phyloP scores from a whole-genome alignment of 345 rosid species.

The Punica granatum region DNA sequence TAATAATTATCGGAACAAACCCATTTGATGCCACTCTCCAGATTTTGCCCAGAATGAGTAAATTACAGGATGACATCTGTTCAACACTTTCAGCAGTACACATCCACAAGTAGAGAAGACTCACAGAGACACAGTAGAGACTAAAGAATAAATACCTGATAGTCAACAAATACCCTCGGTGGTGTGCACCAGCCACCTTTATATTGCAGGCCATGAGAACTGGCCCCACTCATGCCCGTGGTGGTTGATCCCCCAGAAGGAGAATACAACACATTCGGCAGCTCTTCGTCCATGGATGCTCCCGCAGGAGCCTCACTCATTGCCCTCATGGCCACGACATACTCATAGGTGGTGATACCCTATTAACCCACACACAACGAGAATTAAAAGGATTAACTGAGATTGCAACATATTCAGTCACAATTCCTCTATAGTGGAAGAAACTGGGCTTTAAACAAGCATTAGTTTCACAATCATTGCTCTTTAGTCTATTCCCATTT shows the following conservation, averaged over 20 bases:
- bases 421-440: background rate
- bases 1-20: too few species aligned
- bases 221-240: constrained; percentile 83
- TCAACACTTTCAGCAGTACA: background rate
- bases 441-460: background rate
- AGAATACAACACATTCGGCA: constrained; percentile 55
- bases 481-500: background rate
- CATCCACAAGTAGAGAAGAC: background rate
- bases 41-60: too few species aligned
- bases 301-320: constrained; percentile 90
- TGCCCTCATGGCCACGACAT: constrained; percentile 86
- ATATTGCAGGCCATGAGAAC: constrained; percentile 73
- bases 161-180: constrained; percentile 88
- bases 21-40: too few species aligned
- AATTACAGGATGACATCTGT: too few species aligned
- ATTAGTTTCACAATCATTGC: background rate
- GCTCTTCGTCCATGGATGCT: constrained; percentile 61
- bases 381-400: background rate
- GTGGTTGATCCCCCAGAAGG: constrained; percentile 79
- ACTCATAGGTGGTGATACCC: constrained; percentile 95
- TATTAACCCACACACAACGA: constrained; percentile 10
- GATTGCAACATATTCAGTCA: background rate
- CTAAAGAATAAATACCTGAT: constrained; percentile 49
- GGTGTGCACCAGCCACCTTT: constrained; percentile 97
- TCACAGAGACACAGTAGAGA: background rate